Evolutionary conservation across 306 rosid genomes (phyloP), one percentile per base, ranked within the genome.

Genomic region (Quercus variabilis): DNA sequence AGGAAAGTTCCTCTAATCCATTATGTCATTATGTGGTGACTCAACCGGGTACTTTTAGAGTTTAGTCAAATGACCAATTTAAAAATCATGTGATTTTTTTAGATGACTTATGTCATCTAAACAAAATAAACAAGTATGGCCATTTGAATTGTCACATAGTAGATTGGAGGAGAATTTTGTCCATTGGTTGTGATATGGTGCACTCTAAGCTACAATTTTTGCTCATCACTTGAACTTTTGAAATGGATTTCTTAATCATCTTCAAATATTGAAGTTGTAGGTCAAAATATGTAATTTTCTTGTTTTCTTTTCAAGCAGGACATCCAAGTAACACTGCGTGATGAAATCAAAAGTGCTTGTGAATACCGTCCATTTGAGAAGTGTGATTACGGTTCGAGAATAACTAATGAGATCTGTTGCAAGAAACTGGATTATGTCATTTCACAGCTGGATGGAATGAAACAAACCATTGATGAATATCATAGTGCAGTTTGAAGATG

Each of bases 351-450:
- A 85, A 89, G 97, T 81, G 97, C 97, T 2, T 94, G 97, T 57
- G 99, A 92, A 76, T 91, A 92, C 78, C 97, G 97, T 78, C 97
- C 99, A 21, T 92, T 92, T 83, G 99, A 94, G 91, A 94, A 92
- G 81, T 90, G 99, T 71, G 97, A 92, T 85, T 94, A 92, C 70
- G 90, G 95, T 60, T 70, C 99, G 43, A 90, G 99, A 87, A 81
- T 91, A 76, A 92, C 96, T 55, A 95, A 89, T 70, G 99, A 94
- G 84, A 91, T 94, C 58, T 92, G 89, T 81, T 75, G 86, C 86
- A 90, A 92, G 89, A 94, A 91, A 82, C 84, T 86, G 80, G 95
- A 90, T 64, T 90, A 82, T 79, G 87, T 92, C 11, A 43, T 90
- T 75, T 87, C 92, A 1, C 91, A 89, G 85, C 82, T 92, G 80